Base-by-base conservation (phyloP, 169 alveolate genomes). In the Babesia sp. region DNA sequence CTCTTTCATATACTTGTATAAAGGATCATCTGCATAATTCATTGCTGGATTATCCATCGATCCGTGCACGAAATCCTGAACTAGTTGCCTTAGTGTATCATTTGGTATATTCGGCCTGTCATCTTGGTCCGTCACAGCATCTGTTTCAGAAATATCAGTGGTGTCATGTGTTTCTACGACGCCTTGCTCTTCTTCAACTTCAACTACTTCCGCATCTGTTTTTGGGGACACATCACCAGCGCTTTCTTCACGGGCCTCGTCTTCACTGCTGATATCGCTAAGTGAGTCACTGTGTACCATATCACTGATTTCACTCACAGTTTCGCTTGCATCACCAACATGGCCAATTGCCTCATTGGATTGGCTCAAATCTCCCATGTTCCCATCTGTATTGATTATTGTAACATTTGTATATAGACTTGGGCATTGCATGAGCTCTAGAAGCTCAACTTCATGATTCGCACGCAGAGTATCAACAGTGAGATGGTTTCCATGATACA, bases 391-490 rank as follows among this genome's bases (percentile, higher is more conserved):
- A 37, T 64, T 64, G 51, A 48, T 11, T 34, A 64, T 64, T 28
- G 34, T 42, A 33, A 26, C 48, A 20, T 64, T 64, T 0, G 74
- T 29, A 37, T 64, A 46, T n/a, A 64, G 74, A 14, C 22, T 44
- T 12, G 74, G 74, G 50, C 74, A 64, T 14, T 64, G 53, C 74
- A 33, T 26, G 28, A 8, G 50, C 36, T 64, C 61, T 12, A 64
- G 48, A 26, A n/a, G 44, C 54, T 64, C 57, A n/a, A 64, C 22
- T 36, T 64, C 74, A 5, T 64, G 33, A 22, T 64, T 64, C 1
- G 74, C 74, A 2, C 61, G 74, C 0, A 64, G 59, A 2, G 74
- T 64, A 56, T 64, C 74, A 4, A 33, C 50, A 2, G 74, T 64
- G 1, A 64, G 54, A 51, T 64, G 74, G 74, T 64, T 64, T 6